phyloP scores from a whole-genome alignment of 2,329 filamentous ascomycete genomes.

The Thyridium curvatum region DNA sequence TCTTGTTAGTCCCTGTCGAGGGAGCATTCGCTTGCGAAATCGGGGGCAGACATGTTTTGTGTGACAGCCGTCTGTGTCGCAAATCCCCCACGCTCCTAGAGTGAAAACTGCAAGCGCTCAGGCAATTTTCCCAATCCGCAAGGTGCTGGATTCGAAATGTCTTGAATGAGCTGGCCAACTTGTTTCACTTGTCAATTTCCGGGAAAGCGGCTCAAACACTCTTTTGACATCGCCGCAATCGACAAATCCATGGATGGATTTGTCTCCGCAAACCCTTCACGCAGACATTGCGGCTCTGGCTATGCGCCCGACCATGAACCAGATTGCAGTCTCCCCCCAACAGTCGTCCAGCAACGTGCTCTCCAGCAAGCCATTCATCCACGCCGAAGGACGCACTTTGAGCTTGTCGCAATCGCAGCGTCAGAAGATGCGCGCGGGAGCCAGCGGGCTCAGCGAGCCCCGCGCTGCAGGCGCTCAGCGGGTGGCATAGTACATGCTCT shows the following conservation, averaged over 20 bases:
- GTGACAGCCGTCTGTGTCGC: slow-evolving; percentile 13
- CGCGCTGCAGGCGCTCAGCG: too few relatives aligned
- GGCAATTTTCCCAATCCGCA: slow-evolving; percentile 13
- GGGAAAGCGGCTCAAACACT: not conserved
- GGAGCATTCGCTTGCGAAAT: too few relatives aligned
- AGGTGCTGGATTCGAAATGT: not conserved
- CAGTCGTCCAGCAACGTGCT: too few relatives aligned
- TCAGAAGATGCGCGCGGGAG: not conserved
- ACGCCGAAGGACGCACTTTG: too few relatives aligned
- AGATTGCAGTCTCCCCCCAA: too few relatives aligned
- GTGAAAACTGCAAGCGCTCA: slow-evolving; percentile 12
- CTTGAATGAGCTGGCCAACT: not conserved
- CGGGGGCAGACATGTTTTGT: slow-evolving; percentile 6
- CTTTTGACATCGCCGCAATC: not conserved
- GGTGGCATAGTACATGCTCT: slow-evolving; percentile 25
- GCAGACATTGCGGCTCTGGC: too few relatives aligned
- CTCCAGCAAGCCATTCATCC: too few relatives aligned
- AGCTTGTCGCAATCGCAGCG: too few relatives aligned
- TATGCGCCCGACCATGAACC: too few relatives aligned
- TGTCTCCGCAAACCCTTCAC: too few relatives aligned
- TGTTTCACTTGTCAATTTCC: not conserved
- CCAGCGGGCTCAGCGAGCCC: not conserved
- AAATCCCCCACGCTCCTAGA: slow-evolving; percentile 14
- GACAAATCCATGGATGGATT: not conserved
- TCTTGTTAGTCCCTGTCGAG: too few relatives aligned